Evolutionary conservation across 257 asterid species (phyloP).

Genomic region (Ilex asprella): DNA sequence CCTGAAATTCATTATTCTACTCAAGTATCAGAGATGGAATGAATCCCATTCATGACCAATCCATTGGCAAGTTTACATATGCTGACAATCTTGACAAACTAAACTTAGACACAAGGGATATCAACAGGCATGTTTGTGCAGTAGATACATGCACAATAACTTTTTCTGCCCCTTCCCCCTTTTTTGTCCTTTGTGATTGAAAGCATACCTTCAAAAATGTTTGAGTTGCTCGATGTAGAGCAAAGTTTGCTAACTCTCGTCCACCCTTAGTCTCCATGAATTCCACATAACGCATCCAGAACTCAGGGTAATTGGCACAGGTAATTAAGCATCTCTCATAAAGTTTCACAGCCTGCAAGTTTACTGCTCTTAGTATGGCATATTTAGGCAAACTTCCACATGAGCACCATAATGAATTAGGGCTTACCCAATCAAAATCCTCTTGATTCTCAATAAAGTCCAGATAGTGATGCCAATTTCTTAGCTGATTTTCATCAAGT

Average conservation of each 20-base stretch:
- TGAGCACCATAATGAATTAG: constrained; percentile 4
- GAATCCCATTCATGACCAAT: neutral
- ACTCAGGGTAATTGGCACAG: constrained; percentile 83
- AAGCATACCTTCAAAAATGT: constrained; percentile 59
- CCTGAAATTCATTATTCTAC: too few relatives aligned
- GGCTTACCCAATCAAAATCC: constrained; percentile 64
- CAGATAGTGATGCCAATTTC: constrained; percentile 81
- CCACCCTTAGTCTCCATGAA: constrained; percentile 77
- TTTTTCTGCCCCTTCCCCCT: neutral
- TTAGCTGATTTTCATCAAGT: constrained; percentile 58
- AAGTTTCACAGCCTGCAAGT: constrained; percentile 60
- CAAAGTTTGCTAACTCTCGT: constrained; percentile 64
- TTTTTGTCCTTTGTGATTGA: neutral
- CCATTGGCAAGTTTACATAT: neutral
- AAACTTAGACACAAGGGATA: neutral
- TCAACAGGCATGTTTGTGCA: neutral
- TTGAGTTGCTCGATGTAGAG: constrained; percentile 69
- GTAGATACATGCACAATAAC: neutral
- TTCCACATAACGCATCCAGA: constrained; percentile 88
- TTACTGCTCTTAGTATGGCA: constrained; percentile 7
- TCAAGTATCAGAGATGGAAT: too few relatives aligned
- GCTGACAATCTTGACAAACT: neutral
- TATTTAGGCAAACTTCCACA: constrained; percentile 7
- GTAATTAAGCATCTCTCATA: constrained; percentile 94
- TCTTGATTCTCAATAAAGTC: constrained; percentile 73